Evolutionary conservation across 2,329 filamentous ascomycete species (phyloP).

Genomic region (Ascochyta koolunga): DNA sequence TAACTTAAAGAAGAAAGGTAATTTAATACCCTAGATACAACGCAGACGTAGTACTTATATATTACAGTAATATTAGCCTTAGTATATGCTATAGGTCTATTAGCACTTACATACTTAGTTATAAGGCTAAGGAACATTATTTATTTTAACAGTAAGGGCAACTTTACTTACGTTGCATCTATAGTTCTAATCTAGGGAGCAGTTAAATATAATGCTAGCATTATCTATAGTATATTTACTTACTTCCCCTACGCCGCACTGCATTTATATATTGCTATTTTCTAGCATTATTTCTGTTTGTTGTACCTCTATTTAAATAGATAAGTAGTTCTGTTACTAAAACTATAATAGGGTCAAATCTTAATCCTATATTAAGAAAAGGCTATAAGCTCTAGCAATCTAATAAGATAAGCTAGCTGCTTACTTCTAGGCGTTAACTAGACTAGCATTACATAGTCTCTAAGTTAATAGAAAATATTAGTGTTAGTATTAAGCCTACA

Average conservation of each 20-base stretch:
- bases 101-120: background rate
- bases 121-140: background rate
- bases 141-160: background rate
- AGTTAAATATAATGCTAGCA: background rate
- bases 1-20: too few relatives aligned
- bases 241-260: too few relatives aligned
- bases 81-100: background rate
- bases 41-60: too few relatives aligned
- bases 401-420: background rate
- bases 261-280: background rate
- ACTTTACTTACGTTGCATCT: background rate
- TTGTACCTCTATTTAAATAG: background rate
- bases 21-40: too few relatives aligned
- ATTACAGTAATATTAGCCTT: too few relatives aligned
- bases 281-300: background rate
- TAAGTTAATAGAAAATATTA: background rate
- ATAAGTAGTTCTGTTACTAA: background rate
- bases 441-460: background rate
- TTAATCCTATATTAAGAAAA: background rate
- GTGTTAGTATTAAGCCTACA: too few relatives aligned
- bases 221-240: background rate
- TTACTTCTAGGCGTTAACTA: background rate
- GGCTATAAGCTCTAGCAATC: background rate
- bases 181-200: slow-evolving; percentile 2
- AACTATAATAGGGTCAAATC: background rate